A percentile compares a stretch with the other conserved stretches of the same genome.
phyloP scores from a whole-genome alignment of 768 basidiomycete genomes.

The Mycena leptocephala region DNA sequence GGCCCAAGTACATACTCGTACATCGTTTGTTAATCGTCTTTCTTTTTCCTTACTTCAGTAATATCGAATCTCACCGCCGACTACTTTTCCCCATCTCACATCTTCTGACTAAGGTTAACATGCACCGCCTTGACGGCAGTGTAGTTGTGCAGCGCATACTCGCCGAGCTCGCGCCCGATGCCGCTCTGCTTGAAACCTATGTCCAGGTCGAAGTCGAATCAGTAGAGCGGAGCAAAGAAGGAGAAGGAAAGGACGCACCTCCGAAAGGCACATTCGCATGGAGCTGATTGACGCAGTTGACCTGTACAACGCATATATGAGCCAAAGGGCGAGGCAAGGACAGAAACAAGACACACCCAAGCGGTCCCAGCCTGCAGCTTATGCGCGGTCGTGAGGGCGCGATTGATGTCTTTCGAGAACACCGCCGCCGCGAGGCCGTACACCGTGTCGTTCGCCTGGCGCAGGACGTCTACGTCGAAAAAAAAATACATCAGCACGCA shows the following conservation, averaged over 20 bases:
- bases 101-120: slow-evolving; percentile 61
- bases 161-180: slow-evolving; percentile 79
- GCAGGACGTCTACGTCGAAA: slow-evolving; percentile 65
- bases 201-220: neutral
- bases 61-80: too few relatives aligned
- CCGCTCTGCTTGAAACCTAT: slow-evolving; percentile 79
- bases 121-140: slow-evolving; percentile 76
- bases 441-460: slow-evolving; percentile 81
- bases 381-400: slow-evolving; percentile 77
- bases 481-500: neutral
- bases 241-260: neutral
- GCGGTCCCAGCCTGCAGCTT: slow-evolving; percentile 77
- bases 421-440: slow-evolving; percentile 89
- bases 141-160: slow-evolving; percentile 73
- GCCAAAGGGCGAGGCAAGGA: neutral
- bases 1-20: neutral
- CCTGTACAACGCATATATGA: neutral
- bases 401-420: slow-evolving; percentile 78
- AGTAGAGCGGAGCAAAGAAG: too few relatives aligned
- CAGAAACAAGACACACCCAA: slow-evolving; percentile 57
- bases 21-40: neutral
- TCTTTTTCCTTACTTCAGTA: too few relatives aligned
- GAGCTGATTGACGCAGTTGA: slow-evolving; percentile 49
- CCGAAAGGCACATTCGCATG: slow-evolving; percentile 28
- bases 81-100: too few relatives aligned